Conservation (phyloP, 139 green algal species). For the Mesotaenium endlicherianum region DNA sequence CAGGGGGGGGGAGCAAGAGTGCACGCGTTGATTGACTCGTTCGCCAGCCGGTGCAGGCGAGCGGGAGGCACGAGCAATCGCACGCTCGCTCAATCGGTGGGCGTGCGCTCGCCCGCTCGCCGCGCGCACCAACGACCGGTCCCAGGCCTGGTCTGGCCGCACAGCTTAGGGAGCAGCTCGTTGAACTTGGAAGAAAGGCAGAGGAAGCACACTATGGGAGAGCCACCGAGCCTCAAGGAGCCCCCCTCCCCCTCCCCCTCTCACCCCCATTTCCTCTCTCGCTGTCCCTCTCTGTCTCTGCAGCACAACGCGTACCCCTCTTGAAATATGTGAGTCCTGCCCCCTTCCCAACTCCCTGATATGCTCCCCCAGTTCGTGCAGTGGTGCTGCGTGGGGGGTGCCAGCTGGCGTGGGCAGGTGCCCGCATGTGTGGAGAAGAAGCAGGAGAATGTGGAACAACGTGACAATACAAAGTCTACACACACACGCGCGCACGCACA, state of each 20-base stretch:
- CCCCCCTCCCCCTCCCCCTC: too few relatives aligned
- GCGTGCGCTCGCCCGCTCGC: background rate
- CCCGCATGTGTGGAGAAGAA: background rate
- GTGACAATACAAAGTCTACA: too few relatives aligned
- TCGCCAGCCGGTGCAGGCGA: background rate
- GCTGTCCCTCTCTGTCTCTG: too few relatives aligned
- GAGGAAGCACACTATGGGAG: background rate
- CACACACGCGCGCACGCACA: too few relatives aligned
- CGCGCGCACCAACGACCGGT: background rate
- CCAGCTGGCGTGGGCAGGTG: too few relatives aligned
- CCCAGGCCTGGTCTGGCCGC: background rate
- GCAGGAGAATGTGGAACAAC: background rate
- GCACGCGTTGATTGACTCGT: background rate
- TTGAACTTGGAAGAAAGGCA: background rate
- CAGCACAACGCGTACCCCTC: too few relatives aligned
- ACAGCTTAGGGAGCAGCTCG: background rate
- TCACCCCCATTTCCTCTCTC: too few relatives aligned
- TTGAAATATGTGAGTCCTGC: too few relatives aligned
- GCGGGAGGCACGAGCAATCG: background rate
- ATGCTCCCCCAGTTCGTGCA: too few relatives aligned
- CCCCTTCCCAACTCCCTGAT: too few relatives aligned
- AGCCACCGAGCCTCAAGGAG: background rate
- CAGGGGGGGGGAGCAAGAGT: background rate
- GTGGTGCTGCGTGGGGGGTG: too few relatives aligned
- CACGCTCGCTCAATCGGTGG: background rate